phyloP scores from a whole-genome alignment of 352 stramenopile genomes.

The Globisporangium canariense region DNA sequence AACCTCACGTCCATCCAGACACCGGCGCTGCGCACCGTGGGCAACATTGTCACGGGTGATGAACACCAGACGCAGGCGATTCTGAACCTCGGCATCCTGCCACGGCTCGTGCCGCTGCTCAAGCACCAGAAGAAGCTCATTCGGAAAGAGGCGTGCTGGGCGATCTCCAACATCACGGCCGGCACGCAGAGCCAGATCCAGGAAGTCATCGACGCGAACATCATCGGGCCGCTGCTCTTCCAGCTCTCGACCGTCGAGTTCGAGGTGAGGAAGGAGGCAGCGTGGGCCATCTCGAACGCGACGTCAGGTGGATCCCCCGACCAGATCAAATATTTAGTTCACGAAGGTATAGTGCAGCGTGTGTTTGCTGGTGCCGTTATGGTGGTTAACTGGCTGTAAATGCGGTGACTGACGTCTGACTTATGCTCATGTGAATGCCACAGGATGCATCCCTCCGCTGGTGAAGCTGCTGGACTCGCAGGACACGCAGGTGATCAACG shows the following conservation, averaged over 20 bases:
- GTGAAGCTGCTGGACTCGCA: conserved; percentile 92
- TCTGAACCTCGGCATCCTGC: conserved; percentile 52
- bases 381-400: neutral
- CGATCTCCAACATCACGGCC: conserved; percentile 79
- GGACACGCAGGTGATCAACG: conserved; percentile 96
- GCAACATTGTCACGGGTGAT: conserved; percentile 98
- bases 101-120: conserved; percentile 54
- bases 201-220: conserved; percentile 71
- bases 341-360: conserved; percentile 63
- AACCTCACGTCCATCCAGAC: conserved; percentile 93
- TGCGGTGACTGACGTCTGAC: neutral
- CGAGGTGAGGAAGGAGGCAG: conserved; percentile 36
- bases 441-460: conserved; percentile 95
- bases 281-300: conserved; percentile 52
- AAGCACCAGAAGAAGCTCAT: conserved; percentile 80
- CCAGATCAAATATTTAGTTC: conserved; percentile 97
- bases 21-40: conserved; percentile 94
- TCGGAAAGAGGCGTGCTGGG: conserved; percentile 83
- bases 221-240: conserved; percentile 65
- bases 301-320: conserved; percentile 73
- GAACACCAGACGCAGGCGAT: conserved; percentile 71
- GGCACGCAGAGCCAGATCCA: conserved; percentile 72
- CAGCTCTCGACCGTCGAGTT: conserved; percentile 64
- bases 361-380: neutral
- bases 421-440: neutral